Percentiles rank a stretch among this genome's conserved stretches.
Evolutionary conservation across 2,329 filamentous ascomycete genomes (phyloP).

Genomic region (Periconia sp.): DNA sequence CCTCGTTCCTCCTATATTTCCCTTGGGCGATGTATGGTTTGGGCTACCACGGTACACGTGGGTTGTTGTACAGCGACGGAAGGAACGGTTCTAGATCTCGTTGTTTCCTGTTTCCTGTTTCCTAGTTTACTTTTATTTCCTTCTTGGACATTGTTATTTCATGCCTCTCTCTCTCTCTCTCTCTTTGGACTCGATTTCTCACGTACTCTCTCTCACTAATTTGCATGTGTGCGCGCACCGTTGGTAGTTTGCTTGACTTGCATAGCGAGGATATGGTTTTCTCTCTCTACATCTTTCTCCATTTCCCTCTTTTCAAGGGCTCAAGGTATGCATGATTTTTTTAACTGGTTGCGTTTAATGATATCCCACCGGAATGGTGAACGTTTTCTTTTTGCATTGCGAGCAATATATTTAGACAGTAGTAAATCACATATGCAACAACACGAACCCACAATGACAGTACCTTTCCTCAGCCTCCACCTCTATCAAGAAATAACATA

Average conservation of each 20-base stretch:
- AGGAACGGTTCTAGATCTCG: constrained; percentile 11
- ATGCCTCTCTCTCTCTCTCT: constrained; percentile 5
- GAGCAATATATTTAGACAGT: not conserved
- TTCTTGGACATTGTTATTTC: not conserved
- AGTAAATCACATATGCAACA: not conserved
- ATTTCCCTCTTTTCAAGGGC: not conserved
- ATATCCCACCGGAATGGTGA: not conserved
- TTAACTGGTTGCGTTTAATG: not conserved
- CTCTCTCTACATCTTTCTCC: not conserved
- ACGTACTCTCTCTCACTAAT: not conserved
- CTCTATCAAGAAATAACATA: too few species aligned
- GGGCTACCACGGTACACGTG: not conserved
- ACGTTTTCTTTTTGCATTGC: too few species aligned
- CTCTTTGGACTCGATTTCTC: not conserved
- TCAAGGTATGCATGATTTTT: not conserved
- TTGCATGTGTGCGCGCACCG: not conserved
- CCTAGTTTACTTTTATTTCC: not conserved
- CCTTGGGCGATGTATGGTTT: too few species aligned
- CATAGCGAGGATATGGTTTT: constrained; percentile 1
- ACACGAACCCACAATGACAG: not conserved
- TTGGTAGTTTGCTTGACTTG: not conserved
- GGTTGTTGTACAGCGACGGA: not conserved
- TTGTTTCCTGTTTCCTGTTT: not conserved
- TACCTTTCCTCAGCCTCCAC: not conserved
- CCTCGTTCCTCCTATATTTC: not conserved